phyloP scores from a whole-genome alignment of 2,329 filamentous ascomycete genomes.

The Beauveria asiatica region DNA sequence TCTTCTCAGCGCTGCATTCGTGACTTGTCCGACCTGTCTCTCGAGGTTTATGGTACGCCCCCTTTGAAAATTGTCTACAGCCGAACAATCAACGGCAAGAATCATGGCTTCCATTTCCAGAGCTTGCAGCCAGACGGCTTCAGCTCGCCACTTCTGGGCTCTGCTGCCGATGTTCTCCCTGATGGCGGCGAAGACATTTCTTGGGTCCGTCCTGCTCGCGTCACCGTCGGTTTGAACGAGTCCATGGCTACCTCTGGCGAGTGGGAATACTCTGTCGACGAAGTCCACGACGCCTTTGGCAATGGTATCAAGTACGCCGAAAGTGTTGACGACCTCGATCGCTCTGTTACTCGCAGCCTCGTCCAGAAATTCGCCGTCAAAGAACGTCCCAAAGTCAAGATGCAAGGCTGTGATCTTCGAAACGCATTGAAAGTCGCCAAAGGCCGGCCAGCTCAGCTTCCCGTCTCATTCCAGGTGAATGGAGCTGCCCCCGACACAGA shows the following conservation, averaged over 20 bases:
- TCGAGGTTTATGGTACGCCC: conserved; percentile 81
- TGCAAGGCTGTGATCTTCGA: conserved; percentile 69
- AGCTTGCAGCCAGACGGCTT: conserved; percentile 87
- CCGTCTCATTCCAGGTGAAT: conserved; percentile 59
- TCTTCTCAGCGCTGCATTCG: conserved; percentile 67
- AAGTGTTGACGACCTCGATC: conserved; percentile 60
- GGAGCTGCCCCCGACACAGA: conserved; percentile 52
- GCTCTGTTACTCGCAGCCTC: conserved; percentile 51
- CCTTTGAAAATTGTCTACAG: conserved; percentile 91
- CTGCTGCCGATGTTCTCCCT: conserved; percentile 51
- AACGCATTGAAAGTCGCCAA: conserved; percentile 77
- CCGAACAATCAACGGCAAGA: conserved; percentile 72
- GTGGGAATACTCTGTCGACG: conserved; percentile 86
- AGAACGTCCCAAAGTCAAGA: conserved; percentile 67
- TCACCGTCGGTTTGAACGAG: conserved; percentile 82
- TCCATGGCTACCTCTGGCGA: conserved; percentile 69
- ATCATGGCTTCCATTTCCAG: conserved; percentile 82
- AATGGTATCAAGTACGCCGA: conserved; percentile 72
- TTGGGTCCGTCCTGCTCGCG: conserved; percentile 69
- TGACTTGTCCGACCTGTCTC: conserved; percentile 75
- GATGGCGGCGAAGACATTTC: conserved; percentile 59
- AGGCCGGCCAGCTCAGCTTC: conserved; percentile 58
- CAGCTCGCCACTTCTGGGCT: conserved; percentile 63
- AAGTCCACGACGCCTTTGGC: conserved; percentile 84
- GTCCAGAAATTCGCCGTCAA: conserved; percentile 77